These are phyloP conservation scores for Melampsora americana DNA, from an alignment of 1,284 basidiomycete species.

Conservation along the genomic window DNA sequence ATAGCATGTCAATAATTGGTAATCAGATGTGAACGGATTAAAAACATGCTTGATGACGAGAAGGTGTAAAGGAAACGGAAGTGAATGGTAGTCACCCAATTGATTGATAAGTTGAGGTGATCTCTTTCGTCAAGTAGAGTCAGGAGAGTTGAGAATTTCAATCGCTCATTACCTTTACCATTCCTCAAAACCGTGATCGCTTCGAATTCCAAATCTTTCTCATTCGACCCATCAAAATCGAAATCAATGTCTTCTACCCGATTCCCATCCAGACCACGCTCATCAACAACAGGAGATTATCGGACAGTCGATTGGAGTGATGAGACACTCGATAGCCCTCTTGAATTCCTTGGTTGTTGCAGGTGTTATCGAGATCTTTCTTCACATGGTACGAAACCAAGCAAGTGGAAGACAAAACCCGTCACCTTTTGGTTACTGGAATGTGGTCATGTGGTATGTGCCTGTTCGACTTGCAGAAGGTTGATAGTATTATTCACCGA, in stretches of 20 bases:
- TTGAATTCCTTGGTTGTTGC: slow-evolving; percentile 37
- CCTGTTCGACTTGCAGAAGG: background rate
- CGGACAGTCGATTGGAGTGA: background rate
- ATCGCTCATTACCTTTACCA: too few relatives aligned
- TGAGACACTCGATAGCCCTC: background rate
- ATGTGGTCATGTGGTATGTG: slow-evolving; percentile 34
- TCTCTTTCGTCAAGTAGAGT: too few relatives aligned
- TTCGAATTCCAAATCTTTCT: too few relatives aligned
- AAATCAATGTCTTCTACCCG: background rate
- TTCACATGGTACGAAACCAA: background rate
- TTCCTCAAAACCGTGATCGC: too few relatives aligned
- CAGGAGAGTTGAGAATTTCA: too few relatives aligned
- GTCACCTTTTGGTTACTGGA: slow-evolving; percentile 35
- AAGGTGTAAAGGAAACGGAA: too few relatives aligned
- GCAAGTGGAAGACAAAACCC: background rate
- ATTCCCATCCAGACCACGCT: background rate
- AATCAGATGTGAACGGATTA: too few relatives aligned
- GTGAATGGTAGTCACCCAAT: too few relatives aligned
- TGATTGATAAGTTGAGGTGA: too few relatives aligned
- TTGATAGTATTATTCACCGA: background rate
- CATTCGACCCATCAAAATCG: too few relatives aligned
- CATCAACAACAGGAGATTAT: background rate
- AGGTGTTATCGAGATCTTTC: slow-evolving; percentile 25
- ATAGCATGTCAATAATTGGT: too few relatives aligned
- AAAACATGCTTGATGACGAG: too few relatives aligned